Evolutionary conservation across 2,329 filamentous ascomycete genomes (phyloP), one percentile per base, ranked within the genome.

Genomic region (Ascochyta pisi): DNA sequence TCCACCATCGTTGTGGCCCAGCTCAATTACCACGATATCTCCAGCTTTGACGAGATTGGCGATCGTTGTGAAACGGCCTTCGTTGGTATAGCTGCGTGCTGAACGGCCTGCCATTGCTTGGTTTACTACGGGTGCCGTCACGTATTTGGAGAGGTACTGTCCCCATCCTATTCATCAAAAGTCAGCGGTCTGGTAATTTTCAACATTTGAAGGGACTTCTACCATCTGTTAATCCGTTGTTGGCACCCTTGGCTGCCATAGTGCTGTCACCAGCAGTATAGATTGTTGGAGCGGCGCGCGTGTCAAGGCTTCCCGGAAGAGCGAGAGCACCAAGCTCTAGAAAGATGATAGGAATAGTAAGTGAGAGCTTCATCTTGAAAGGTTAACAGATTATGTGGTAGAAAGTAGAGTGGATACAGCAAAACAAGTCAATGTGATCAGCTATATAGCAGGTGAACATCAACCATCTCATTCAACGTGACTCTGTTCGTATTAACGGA

Each of bases 171-270:
- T 35, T 16, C 1, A 15, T n/a, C n/a, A 16, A 16, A 16, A 12
- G 8, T 35, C 9, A 35, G 3, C 15, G 8, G 2, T 16, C n/a
- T 35, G 33, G 15, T 13, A 5, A 8, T 9, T 1, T 19, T 35
- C 33, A 16, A 35, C 6, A 16, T 35, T 4, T n/a, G 3, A 9
- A 35, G n/a, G 7, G n/a, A 27, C 3, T 12, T 27, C 22, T 24
- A 47, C 44, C 44, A 37, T 47, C 44, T 47, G 44, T 47, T 8
- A 33, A 10, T 24, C 44, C 44, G 13, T 47, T 33, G 12, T 47
- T 47, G 9, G 44, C 44, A 27, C 44, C 44, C 33, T 47, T 47
- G 44, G 44, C 44, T 3, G 44, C 44, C 44, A 47, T 47, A 16
- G 44, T 47, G 31, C 44, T 47, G 9, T 47, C 44, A 35, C 44